Conservation (phyloP, 2,329 filamentous ascomycete genomes). For the Botrytis elliptica region DNA sequence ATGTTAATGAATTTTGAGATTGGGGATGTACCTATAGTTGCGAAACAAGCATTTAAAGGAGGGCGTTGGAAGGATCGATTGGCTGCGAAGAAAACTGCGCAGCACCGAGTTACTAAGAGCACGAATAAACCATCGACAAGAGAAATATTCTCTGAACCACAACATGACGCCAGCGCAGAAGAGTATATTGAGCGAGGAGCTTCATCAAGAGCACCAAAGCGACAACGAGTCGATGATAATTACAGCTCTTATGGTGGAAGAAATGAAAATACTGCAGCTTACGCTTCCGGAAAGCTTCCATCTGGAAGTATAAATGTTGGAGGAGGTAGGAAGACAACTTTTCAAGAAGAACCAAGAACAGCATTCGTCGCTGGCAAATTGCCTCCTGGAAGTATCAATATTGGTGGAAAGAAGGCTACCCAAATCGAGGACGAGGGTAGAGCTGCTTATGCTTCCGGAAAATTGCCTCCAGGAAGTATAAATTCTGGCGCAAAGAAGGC, state of each 20-base stretch:
- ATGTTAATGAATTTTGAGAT: constrained; percentile 92
- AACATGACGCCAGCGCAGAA: constrained; percentile 31
- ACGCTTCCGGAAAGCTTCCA: constrained; percentile 42
- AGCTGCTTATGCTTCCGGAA: constrained; percentile 37
- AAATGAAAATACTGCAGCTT: constrained; percentile 27
- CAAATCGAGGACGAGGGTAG: constrained; percentile 26
- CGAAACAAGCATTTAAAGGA: constrained; percentile 70
- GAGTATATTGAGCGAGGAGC: constrained; percentile 38
- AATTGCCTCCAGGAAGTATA: constrained; percentile 41
- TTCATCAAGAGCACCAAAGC: constrained; percentile 43
- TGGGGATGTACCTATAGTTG: constrained; percentile 62
- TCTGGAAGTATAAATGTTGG: constrained; percentile 38
- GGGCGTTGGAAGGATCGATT: constrained; percentile 91
- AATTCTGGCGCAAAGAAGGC: constrained; percentile 32
- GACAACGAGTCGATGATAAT: constrained; percentile 44
- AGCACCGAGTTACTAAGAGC: constrained; percentile 47
- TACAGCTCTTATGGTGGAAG: constrained; percentile 21
- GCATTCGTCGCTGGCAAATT: constrained; percentile 40
- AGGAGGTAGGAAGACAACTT: constrained; percentile 20
- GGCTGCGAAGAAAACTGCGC: constrained; percentile 69
- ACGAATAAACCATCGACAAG: constrained; percentile 27
- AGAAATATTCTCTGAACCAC: constrained; percentile 35
- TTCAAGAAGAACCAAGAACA: constrained; percentile 24
- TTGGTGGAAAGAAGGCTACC: constrained; percentile 28
- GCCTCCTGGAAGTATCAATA: constrained; percentile 39